A percentile compares a stretch with the other conserved stretches of the same genome.
phyloP scores from a whole-genome alignment of 108 stramenopile genomes.

The Conticribra weissflogii region DNA sequence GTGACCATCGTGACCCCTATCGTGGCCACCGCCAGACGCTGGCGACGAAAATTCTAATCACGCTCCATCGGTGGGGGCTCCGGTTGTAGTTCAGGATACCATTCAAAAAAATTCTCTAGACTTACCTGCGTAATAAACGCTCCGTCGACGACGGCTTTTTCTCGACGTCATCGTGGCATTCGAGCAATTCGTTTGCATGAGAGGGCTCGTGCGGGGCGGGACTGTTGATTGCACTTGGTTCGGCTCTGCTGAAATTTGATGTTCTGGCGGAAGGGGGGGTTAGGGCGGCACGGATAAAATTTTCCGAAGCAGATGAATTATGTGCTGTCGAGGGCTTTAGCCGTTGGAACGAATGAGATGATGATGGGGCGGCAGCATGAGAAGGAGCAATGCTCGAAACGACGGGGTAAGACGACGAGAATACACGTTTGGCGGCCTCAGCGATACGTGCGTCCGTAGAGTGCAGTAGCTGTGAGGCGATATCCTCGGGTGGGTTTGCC shows the following conservation, averaged over 20 bases:
- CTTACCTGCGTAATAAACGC: slow-evolving; percentile 45
- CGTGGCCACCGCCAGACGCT: too few species aligned
- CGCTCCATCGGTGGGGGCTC: too few species aligned
- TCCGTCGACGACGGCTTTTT: slow-evolving; percentile 43
- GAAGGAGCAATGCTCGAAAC: slow-evolving; percentile 3
- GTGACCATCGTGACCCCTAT: too few species aligned
- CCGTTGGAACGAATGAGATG: neutral
- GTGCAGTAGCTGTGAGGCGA: slow-evolving; percentile 45
- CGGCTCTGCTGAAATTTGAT: neutral
- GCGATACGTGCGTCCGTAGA: slow-evolving; percentile 47
- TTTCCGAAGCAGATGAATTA: neutral
- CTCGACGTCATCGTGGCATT: slow-evolving; percentile 10
- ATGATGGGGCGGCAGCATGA: neutral
- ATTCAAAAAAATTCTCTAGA: too few species aligned
- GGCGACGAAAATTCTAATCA: too few species aligned
- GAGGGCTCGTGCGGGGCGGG: neutral
- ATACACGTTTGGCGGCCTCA: slow-evolving; percentile 51
- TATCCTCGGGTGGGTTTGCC: slow-evolving; percentile 33
- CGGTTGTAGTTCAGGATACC: too few species aligned
- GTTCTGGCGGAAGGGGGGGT: neutral
- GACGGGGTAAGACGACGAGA: slow-evolving; percentile 18
- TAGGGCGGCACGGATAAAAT: neutral
- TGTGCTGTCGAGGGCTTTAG: neutral
- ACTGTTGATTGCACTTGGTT: slow-evolving; percentile 6
- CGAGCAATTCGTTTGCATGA: neutral